Evolutionary conservation across 2,329 filamentous ascomycete genomes (phyloP), one percentile per base, ranked within the genome.

Genomic region (Neophaeococcomyces aloes): DNA sequence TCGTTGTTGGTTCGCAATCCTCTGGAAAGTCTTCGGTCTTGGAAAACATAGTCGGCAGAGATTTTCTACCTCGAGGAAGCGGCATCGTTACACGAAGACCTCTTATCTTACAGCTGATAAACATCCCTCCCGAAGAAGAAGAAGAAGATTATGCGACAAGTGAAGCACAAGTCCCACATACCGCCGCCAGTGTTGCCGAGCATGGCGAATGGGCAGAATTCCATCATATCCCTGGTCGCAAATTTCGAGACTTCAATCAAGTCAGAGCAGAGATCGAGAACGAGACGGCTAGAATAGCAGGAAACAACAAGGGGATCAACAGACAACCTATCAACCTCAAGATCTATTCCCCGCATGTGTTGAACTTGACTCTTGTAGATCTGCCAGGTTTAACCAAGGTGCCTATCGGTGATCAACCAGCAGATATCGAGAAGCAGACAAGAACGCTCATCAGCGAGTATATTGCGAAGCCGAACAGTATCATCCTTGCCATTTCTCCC

Each of bases 361-460:
- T 98, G 48, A 98, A 93, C 66, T 72, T 98, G 66, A 98, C 91
- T 2, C 71, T 98, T 57, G 91, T 98, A 48, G 91, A 98, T 72
- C 67, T 98, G 59, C 91, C 91, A 3, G 91, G 91, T 56, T 69
- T 98, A 61, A 98, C 91, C 57, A 96, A 98, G 75, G 88, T 95
- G 47, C 91, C 91, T 23, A 96, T 98, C 62, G 91, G 91, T 53
- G 91, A 98, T 62, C 91, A 98, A 62, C 91, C 91, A 6, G 81
- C 84, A 57, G 91, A 98, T 60, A 98, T 98, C 59, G 91, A 98
- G 72, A 96, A 95, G 66, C 91, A 98, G 68, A 98, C 91, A 25
- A 79, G 89, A 52, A 94, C 86, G 54, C 76, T 98, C 57, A 96
- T 98, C 57, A 84, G 88, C 44, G 91, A 98, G 69, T 98, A 95